These are phyloP conservation scores for Trichoderma sp. DNA, from an alignment of 2,329 filamentous ascomycete genomes.

Conservation along the genomic window DNA sequence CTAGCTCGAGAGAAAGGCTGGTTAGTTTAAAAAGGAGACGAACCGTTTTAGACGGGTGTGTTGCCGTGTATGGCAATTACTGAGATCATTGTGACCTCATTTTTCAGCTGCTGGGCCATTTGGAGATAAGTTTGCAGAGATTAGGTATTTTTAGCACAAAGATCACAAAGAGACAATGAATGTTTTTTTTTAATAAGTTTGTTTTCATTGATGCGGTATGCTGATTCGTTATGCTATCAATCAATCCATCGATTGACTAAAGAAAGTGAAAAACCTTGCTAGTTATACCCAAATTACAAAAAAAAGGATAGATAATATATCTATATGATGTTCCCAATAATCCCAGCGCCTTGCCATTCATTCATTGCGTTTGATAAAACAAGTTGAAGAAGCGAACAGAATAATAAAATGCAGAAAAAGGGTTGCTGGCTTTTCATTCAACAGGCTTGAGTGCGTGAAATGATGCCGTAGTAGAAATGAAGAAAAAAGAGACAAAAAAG, in stretches of 20 bases:
- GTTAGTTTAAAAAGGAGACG: neutral
- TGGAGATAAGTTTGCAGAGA: neutral
- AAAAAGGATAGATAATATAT: slow-evolving; percentile 20
- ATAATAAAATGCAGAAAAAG: slow-evolving; percentile 5
- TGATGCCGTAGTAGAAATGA: neutral
- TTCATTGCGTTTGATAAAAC: slow-evolving; percentile 19
- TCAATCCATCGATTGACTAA: slow-evolving; percentile 27
- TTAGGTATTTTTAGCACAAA: neutral
- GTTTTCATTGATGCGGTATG: slow-evolving; percentile 22
- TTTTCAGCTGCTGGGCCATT: neutral
- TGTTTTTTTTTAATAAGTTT: neutral
- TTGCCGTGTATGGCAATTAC: neutral
- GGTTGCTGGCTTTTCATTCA: slow-evolving; percentile 16
- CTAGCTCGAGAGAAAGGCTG: neutral
- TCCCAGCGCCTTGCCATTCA: slow-evolving; percentile 31
- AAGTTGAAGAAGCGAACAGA: slow-evolving; percentile 17
- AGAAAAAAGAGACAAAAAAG: neutral
- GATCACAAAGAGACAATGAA: neutral
- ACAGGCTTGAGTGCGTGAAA: neutral
- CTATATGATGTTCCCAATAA: slow-evolving; percentile 15
- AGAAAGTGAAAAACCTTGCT: neutral
- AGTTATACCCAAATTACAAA: neutral
- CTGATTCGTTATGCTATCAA: slow-evolving; percentile 24
- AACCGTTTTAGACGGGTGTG: slow-evolving; percentile 22
- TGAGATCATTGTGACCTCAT: slow-evolving; percentile 21